Evolutionary conservation across 1,284 basidiomycete species (phyloP).

Genomic region (Trametes hirsuta): DNA sequence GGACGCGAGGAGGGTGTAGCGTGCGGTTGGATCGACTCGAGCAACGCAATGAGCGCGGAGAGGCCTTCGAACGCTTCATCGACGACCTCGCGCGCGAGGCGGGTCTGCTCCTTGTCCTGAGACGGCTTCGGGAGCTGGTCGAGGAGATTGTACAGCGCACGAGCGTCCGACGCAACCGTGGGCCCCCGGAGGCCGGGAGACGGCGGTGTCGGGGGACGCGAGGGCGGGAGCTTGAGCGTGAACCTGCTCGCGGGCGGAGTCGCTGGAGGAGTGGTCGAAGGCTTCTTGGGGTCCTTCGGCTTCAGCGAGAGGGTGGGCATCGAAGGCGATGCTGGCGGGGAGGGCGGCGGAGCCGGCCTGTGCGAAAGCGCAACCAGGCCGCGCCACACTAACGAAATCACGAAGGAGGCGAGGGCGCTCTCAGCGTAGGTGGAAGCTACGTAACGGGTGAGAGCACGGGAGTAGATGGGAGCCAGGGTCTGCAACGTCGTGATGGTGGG

Average conservation of each 20-base stretch:
- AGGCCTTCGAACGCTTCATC: conserved; percentile 74
- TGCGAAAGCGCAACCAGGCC: conserved; percentile 70
- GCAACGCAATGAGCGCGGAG: conserved; percentile 53
- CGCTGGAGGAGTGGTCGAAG: conserved; percentile 54
- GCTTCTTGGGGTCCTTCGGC: conserved; percentile 44
- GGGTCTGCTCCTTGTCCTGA: conserved; percentile 45
- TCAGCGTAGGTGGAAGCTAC: conserved; percentile 57
- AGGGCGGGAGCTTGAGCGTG: conserved; percentile 67
- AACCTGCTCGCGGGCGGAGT: conserved; percentile 66
- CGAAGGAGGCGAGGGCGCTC: conserved; percentile 61
- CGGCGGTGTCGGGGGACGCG: conserved; percentile 68
- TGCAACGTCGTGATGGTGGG: conserved; percentile 63
- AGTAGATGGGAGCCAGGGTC: conserved; percentile 60
- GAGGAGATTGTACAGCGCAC: conserved; percentile 61
- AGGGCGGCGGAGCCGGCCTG: conserved; percentile 46
- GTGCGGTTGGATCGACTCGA: conserved; percentile 50
- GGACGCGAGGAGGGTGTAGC: conserved; percentile 4
- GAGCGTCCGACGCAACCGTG: conserved; percentile 57
- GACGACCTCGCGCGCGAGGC: conserved; percentile 72
- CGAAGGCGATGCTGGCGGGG: conserved; percentile 49
- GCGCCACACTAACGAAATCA: conserved; percentile 75
- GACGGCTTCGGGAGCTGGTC: conserved; percentile 63
- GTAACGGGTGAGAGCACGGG: conserved; percentile 59
- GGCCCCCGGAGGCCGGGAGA: conserved; percentile 33
- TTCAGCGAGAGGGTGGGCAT: conserved; percentile 33